Percentiles rank a stretch among this genome's conserved stretches.
Conservation (phyloP, 176 grass and related monocot genomes). For the Elaeis guineensis region DNA sequence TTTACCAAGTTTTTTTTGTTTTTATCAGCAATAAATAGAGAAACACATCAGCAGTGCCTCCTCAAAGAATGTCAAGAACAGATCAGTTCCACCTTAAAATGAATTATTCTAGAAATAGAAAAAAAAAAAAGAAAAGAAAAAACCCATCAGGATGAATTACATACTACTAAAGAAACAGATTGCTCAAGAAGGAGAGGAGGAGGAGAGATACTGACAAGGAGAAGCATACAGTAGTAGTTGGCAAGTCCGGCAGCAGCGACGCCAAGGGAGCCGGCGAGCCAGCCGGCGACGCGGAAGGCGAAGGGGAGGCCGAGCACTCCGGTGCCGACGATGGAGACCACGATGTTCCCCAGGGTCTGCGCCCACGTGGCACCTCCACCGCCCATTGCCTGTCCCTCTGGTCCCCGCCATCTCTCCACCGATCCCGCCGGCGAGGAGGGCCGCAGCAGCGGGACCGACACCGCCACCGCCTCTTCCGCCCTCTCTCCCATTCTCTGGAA, state of each 20-base stretch:
- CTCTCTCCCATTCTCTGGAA: too few relatives aligned
- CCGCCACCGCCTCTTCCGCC: not conserved
- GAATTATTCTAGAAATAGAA: too few relatives aligned
- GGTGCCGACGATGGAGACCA: slow-evolving; percentile 85
- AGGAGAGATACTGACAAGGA: slow-evolving; percentile 43
- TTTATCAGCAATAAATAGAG: not conserved
- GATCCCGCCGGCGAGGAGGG: slow-evolving; percentile 1
- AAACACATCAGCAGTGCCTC: not conserved
- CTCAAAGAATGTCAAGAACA: too few relatives aligned
- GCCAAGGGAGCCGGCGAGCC: slow-evolving; percentile 58
- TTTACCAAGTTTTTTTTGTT: too few relatives aligned
- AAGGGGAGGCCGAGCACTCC: slow-evolving; percentile 87
- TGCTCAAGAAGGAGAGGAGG: not conserved
- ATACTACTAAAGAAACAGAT: too few relatives aligned
- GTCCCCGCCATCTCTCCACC: not conserved
- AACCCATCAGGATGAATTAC: too few relatives aligned
- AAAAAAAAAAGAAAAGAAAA: too few relatives aligned
- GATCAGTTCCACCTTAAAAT: too few relatives aligned
- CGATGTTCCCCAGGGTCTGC: slow-evolving; percentile 79
- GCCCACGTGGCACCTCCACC: slow-evolving; percentile 37
- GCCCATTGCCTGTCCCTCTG: not conserved
- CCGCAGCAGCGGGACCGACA: slow-evolving; percentile 19
- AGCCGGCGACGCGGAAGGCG: slow-evolving; percentile 68
- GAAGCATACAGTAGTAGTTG: slow-evolving; percentile 92
- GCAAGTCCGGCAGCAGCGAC: slow-evolving; percentile 42